These are phyloP conservation scores for Citrus inodora DNA, from an alignment of 345 rosid genomes.

Conservation along the genomic window DNA sequence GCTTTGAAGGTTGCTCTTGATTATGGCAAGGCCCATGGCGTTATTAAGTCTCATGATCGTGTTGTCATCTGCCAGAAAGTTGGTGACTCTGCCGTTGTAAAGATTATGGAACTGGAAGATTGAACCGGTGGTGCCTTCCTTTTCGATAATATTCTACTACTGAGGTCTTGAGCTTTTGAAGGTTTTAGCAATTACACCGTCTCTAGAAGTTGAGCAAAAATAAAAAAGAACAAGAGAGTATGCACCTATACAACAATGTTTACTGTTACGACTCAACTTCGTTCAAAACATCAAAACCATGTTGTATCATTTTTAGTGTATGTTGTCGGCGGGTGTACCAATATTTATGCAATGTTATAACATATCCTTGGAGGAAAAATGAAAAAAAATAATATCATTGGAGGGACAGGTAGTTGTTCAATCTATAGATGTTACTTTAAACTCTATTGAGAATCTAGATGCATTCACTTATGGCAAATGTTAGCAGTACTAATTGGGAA, in stretches of 20 bases:
- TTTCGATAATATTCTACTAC: neutral
- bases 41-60: slow-evolving; percentile 57
- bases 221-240: no score
- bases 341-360: neutral
- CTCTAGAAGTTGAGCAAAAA: no score
- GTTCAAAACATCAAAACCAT: neutral
- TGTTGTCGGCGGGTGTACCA: neutral
- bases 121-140: neutral
- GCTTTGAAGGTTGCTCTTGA: slow-evolving; percentile 61
- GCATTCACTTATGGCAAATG: no score
- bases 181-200: neutral
- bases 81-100: slow-evolving; percentile 57
- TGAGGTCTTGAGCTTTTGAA: neutral
- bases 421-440: no score
- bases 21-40: slow-evolving; percentile 51
- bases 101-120: slow-evolving; percentile 62
- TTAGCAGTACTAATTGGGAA: no score
- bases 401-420: neutral
- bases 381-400: no score
- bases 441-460: no score
- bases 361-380: neutral
- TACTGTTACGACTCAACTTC: neutral
- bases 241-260: no score
- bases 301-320: neutral
- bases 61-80: slow-evolving; percentile 65